Base-by-base conservation (phyloP, 331 rosid genomes). In the Stylosanthes scabra region DNA sequence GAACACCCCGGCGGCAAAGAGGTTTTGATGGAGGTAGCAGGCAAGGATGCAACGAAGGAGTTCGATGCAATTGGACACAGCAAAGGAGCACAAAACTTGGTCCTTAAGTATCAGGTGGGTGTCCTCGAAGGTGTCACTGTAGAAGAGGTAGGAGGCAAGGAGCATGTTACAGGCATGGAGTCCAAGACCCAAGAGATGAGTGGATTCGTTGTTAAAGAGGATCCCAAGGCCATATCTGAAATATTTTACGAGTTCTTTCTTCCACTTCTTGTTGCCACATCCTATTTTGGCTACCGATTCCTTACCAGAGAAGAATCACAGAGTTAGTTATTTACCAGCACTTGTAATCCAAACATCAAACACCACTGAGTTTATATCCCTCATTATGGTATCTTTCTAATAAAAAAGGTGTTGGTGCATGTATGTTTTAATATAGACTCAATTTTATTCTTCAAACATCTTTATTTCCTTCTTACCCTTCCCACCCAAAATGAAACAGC, bases 1-100 rank as follows among this genome's bases (percentile, higher is more conserved):
- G 90, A 86, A 66, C 97, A 86, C 81, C 97, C 97, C 0, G 97
- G 94, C 63, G 97, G 97, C 68, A 93, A 86, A 31, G 94, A 90
- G 46, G 92, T 86, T 59, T 20, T 90, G 71, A 1, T 80, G 39
- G 93, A 85, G 59, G 76, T 81, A 6, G 92, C 86, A 6, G 96
- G 93, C 16, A 90, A 85, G 74, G 92, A 90, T 68, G 93, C 91
- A 6, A 88, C 87, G 10, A 86, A 84, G 66, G 90, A 86, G 50
- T 90, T 90, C 63, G 86, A 83, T 45, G 83, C 65, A 2, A 42
- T 86, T 40, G 96, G 96, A 42, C 96, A 90, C 81, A 88, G 93
- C 70, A 80, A 66, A 42, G 86, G 63, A 62, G 93, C 93, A 2
- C 59, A 76, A 45, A 77, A 69, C 13, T 14, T 85, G 83, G 78